Base-by-base conservation (phyloP, 768 basidiomycete species). In the Suillus sp. region DNA sequence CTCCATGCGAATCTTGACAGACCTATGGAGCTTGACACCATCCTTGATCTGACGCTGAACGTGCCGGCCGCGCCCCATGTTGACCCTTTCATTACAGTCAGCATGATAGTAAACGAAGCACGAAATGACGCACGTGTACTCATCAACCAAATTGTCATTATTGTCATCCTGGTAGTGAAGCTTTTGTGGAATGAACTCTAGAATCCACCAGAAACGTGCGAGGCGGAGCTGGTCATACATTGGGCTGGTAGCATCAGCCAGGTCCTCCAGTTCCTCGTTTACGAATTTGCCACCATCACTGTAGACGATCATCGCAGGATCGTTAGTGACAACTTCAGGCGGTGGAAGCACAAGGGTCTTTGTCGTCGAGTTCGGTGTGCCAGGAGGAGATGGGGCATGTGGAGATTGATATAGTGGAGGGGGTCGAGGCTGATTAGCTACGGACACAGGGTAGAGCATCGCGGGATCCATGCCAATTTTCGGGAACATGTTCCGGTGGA, bases 231-330 rank as follows among this genome's bases (percentile, higher is more conserved):
- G 82, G 72, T 92, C 90, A 62, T 85, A 84, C 4, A 80, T 70
- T 0, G 75, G 78, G 58, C 77, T 77, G 16, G 88, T 60, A 5
- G 85, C 84, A 66, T 92, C 91, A 3, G 72, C 70, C 37, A 89
- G 65, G 37, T 92, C 90, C 64, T 90, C 87, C 16, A 83, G 80
- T 67, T 89, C 89, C 69, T 91, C 84, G 34, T 71, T 76, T 66
- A 78, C 65, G 8, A 74, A 72, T 34, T 57, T 61, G 4, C 65
- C 63, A 32, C 65, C 65, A 27, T 69, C 61, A 25, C 67, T 65
- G 60, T 67, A 62, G 50, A 72, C 68, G 40, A 69, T 66, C 59
- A 61, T 18, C 9, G 63, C 51, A 34, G 65, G 64, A 42, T 68
- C 67, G 10, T 55, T 25, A 18, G 53, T n/a, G 59, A 67, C 32